Evolutionary conservation across 2,329 filamentous ascomycete species (phyloP), one percentile per base, ranked within the genome.

Genomic region (Xylaria sp.): DNA sequence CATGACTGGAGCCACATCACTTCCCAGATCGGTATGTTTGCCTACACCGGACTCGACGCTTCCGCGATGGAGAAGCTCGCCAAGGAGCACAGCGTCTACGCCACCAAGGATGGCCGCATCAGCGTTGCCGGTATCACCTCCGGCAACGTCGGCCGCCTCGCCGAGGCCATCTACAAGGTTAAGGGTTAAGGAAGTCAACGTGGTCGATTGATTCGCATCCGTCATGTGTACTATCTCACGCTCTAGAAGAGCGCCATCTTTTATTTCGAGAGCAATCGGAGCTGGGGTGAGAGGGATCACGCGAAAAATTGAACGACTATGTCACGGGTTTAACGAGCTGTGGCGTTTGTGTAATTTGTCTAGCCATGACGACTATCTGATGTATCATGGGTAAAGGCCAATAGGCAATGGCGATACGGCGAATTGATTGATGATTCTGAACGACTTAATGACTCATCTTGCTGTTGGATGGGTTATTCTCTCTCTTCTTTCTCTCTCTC

Each of bases 1-100:
- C 91, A 95, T 78, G 91, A 97, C 82, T 99, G 94, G 94, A 90
- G 88, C 76, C 94, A 99, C 83, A 99, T 99, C 79, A 97, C 94
- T 68, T 92, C 83, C 78, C 91, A 96, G 85, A 99, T 99, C 72
- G 94, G 94, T 80, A 99, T 99, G 94, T 99, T 99, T 74, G 93
- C 94, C 69, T 99, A 96, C 84, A 99, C 94, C 55, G 94, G 94
- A 63, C 81, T 99, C 71, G 93, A 83, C 70, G 80, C 92, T 58
- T 88, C 93, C 78, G 90, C 97, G 80, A 97, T 97, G 91, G 89
- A 93, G 58, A 80, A 80, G 71, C 83, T 99, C 64, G 91, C 92
- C 68, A 92, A 95, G 82, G 91, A 97, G 81, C 91, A 94, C 83
- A 96, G 91, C 62, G 93, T 99, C 70, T 99, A 99, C 75, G 93